Percentiles rank a stretch among this genome's conserved stretches.
These are phyloP conservation scores for Phytopythium ostracodes DNA, from an alignment of 352 stramenopile species.

Conservation along the genomic window DNA sequence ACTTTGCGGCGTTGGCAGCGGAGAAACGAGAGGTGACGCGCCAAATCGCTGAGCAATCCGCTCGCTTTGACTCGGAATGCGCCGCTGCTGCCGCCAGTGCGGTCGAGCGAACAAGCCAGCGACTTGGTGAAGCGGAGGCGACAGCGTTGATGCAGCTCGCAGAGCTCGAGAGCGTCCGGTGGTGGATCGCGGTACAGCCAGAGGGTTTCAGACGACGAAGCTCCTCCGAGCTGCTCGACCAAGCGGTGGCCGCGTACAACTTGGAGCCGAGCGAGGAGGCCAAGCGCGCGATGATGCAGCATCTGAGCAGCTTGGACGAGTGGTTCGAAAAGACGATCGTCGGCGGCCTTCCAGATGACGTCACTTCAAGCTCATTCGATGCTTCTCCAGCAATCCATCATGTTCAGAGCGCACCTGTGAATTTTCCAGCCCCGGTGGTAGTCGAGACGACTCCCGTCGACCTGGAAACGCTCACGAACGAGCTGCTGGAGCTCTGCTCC, in stretches of 20 bases:
- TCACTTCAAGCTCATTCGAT: background rate
- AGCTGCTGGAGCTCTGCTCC: slow-evolving; percentile 17
- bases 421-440: background rate
- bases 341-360: background rate
- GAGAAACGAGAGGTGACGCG: background rate
- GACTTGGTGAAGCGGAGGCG: slow-evolving; percentile 9
- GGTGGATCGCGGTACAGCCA: background rate
- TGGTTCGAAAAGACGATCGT: slow-evolving; percentile 51
- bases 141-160: slow-evolving; percentile 13
- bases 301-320: slow-evolving; percentile 41
- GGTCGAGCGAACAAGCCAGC: background rate
- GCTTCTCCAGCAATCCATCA: background rate
- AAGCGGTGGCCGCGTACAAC: background rate
- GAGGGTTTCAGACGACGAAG: background rate
- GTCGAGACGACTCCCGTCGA: background rate
- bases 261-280: slow-evolving; percentile 10
- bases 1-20: background rate
- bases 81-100: background rate
- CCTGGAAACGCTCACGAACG: slow-evolving; percentile 16
- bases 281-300: slow-evolving; percentile 25
- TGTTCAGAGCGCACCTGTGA: background rate
- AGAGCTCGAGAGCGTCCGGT: slow-evolving; percentile 15
- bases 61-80: background rate
- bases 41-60: background rate
- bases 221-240: background rate